Evolutionary conservation across 176 grass and related monocot species (phyloP).

Genomic region (Neostapfia colusana): DNA sequence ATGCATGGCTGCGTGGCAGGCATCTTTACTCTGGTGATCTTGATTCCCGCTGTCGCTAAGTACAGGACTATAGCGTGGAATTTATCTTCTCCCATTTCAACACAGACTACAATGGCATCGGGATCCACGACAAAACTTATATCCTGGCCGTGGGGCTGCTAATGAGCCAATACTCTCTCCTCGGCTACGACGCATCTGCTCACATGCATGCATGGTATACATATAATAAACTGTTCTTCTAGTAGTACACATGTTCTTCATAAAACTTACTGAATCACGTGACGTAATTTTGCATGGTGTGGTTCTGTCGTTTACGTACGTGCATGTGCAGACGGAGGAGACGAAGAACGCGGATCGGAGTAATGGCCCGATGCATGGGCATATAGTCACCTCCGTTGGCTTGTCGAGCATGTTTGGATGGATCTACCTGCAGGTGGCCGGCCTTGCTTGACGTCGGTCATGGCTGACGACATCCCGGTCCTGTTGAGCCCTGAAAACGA

Average conservation of each 20-base stretch:
- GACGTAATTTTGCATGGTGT: neutral
- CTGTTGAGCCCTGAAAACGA: conserved; percentile 52
- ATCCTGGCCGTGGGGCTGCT: conserved; percentile 59
- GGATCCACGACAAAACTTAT: conserved; percentile 48
- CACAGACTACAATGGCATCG: conserved; percentile 48
- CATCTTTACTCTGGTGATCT: conserved; percentile 45
- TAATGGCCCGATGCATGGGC: conserved; percentile 56
- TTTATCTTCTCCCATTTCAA: conserved; percentile 82
- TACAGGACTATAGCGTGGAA: conserved; percentile 33
- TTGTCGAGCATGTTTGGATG: conserved; percentile 55
- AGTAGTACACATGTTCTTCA: neutral
- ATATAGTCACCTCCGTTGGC: conserved; percentile 56
- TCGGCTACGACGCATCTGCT: conserved; percentile 66
- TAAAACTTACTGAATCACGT: neutral
- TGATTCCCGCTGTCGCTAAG: conserved; percentile 56
- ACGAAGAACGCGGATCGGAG: conserved; percentile 60
- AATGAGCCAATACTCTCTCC: conserved; percentile 63
- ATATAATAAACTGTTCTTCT: neutral
- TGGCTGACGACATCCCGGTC: conserved; percentile 54
- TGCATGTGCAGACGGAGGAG: conserved; percentile 54
- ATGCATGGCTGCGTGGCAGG: neutral
- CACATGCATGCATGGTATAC: conserved; percentile 67
- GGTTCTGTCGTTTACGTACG: too few relatives aligned
- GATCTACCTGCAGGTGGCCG: conserved; percentile 58
- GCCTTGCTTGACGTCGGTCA: conserved; percentile 41